Percentiles rank a stretch among this genome's conserved stretches.
phyloP scores from a whole-genome alignment of 2,329 filamentous ascomycete species.

The Diplodia mutila region DNA sequence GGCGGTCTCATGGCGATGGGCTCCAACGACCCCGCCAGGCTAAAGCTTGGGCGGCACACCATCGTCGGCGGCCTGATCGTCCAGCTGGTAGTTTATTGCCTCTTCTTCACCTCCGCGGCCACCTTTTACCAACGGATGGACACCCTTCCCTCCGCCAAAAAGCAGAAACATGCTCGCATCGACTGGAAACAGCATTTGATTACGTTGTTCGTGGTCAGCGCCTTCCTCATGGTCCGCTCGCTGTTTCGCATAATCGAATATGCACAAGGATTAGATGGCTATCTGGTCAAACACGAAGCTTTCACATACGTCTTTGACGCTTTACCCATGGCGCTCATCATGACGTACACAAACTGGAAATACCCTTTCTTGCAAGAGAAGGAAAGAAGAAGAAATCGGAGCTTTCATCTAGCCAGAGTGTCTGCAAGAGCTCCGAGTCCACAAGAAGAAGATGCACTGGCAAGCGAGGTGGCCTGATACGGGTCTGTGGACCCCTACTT shows the following conservation, averaged over 20 bases:
- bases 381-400: not conserved
- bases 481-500: too few relatives aligned
- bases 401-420: not conserved
- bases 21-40: not conserved
- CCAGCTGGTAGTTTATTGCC: constrained; percentile 55
- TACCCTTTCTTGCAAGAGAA: not conserved
- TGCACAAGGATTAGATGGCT: not conserved
- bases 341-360: not conserved
- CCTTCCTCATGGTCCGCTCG: not conserved
- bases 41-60: constrained; percentile 31
- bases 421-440: not conserved
- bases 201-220: not conserved
- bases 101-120: constrained; percentile 48
- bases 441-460: too few relatives aligned
- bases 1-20: not conserved
- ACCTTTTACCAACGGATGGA: constrained; percentile 35
- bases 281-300: not conserved
- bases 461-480: not conserved
- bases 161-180: not conserved
- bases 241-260: not conserved
- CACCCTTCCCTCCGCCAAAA: constrained; percentile 27
- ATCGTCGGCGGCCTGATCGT: constrained; percentile 55
- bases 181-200: not conserved
- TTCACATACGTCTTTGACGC: not conserved
- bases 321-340: not conserved